Conservation (phyloP, 1,139 yeast genomes). For the Zygoascus hellenicus region DNA sequence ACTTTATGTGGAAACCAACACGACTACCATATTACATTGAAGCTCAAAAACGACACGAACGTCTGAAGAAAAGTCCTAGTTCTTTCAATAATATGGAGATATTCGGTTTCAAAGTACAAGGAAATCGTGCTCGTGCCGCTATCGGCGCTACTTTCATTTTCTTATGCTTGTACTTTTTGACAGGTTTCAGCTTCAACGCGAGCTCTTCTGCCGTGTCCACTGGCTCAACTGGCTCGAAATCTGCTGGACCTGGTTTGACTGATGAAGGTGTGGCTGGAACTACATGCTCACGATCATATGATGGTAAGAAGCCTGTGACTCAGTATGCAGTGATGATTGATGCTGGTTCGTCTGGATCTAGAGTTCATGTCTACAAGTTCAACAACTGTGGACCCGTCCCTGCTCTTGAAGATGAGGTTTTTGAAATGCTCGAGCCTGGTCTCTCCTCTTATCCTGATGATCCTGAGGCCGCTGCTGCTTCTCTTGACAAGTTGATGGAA, state of each 20-base stretch:
- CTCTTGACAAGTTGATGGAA: constrained; percentile 74
- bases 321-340: constrained; percentile 85
- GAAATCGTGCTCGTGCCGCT: constrained; percentile 3
- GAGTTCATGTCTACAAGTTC: constrained; percentile 90
- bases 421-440: constrained; percentile 90
- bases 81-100: constrained; percentile 1
- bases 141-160: constrained; percentile 6
- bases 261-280: constrained; percentile 14
- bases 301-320: constrained; percentile 34
- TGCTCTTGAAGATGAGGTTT: constrained; percentile 65
- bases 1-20: constrained; percentile 11
- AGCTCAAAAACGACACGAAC: constrained; percentile 12
- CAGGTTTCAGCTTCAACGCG: constrained; percentile 6
- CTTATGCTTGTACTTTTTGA: constrained; percentile 1
- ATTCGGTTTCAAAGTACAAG: constrained; percentile 4
- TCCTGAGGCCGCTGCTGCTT: constrained; percentile 75
- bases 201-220: neutral
- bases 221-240: neutral
- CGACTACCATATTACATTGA: constrained; percentile 11
- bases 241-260: neutral
- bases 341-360: constrained; percentile 96
- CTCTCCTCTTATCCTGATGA: constrained; percentile 80
- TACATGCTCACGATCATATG: constrained; percentile 30
- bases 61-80: constrained; percentile 8
- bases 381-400: constrained; percentile 82